Base-by-base conservation (phyloP, 2,329 filamentous ascomycete genomes). In the Aspergillus sp. region DNA sequence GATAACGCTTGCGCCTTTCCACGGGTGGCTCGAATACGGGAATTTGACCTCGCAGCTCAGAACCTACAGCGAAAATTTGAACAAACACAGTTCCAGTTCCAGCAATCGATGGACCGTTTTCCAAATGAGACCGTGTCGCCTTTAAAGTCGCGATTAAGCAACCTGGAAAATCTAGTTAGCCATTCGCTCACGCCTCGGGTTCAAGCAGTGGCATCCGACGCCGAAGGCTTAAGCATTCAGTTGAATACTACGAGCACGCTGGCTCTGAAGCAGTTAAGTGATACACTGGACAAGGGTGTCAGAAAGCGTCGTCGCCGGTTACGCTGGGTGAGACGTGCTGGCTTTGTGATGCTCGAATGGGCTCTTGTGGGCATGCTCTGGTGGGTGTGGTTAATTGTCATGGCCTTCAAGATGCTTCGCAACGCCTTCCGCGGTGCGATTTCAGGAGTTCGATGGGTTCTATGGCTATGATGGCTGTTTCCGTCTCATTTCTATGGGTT, bases 361-460 rank as follows among this genome's bases (percentile, higher is more conserved):
- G 73, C 82, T 44, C 77, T 97, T 15, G 82, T 97, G 35, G 87
- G 86, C 3, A 80, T 94, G 57, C 88, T 97, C 83, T 96, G 93
- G 90, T 89, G 86, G 68, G 84, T 94, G 13, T 97, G 91, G 90
- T 81, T 94, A 50, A 74, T 95, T 30, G 90, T 96, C 20, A 86
- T 90, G 65, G 74, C 91, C 20, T 74, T 86, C 45, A 80, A 88
- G 50, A 67, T 87, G 12, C 70, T 86, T 32, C 72, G 83, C 50
- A 82, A 83, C 9, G 57, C 85, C 1, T 78, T 84, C 41, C 78
- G 78, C 41, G 83, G 82, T 2, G 61, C 81, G 0, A 72, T 82
- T 44, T 70, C 74, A 9, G 77, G 79, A 7, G 74, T 86, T n/a
- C 77, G 78, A 62, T 97, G 91, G 91, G 68, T 96, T 63, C 71